Base-by-base conservation (phyloP, 1,284 basidiomycete genomes). In the Mycosarcoma maydis region DNA sequence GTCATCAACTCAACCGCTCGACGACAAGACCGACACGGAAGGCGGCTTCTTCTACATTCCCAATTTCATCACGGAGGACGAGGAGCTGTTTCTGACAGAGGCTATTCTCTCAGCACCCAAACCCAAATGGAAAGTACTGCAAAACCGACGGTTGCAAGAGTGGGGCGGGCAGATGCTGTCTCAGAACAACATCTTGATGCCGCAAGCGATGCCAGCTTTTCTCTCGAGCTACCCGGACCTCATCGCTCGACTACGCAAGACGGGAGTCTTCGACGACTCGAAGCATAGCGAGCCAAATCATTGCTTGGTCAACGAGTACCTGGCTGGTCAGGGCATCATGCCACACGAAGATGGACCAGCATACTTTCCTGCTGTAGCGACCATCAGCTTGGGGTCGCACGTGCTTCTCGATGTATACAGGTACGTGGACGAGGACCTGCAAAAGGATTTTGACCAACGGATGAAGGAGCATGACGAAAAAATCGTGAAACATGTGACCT, bases 261-360 rank as follows among this genome's bases (percentile, higher is more conserved):
- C 88, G 9, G 87, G 87, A 3, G 86, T 84, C 1, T 92, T 92
- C 76, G 75, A 82, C 16, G 73, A 77, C 14, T 89, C 89, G 40
- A 86, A 87, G 42, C 89, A 90, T 76, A 84, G 84, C 19, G 83
- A 83, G 32, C 92, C 90, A 32, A 96, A 92, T 83, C 92, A 96
- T 83, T 86, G 95, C 60, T 72, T 75, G 34, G 68, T 76, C 46
- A 92, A 90, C 40, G 74, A 83, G 61, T 97, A 97, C 80, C 84
- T 87, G 23, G 86, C 92, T 6, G 91, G 91, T 2, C 92, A 97
- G 83, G 94, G 94, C 19, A 98, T 98, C 60, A 69, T 80, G 64
- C 92, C 93, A 1, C 94, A 96, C 76, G 89, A 96, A 83, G 94
- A 97, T 80, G 94, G 94, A 0, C 89, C 90, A 0, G 88, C 90